Evolutionary conservation across 768 basidiomycete species (phyloP), one percentile per base, ranked within the genome.

Genomic region (Hericium coralloides): DNA sequence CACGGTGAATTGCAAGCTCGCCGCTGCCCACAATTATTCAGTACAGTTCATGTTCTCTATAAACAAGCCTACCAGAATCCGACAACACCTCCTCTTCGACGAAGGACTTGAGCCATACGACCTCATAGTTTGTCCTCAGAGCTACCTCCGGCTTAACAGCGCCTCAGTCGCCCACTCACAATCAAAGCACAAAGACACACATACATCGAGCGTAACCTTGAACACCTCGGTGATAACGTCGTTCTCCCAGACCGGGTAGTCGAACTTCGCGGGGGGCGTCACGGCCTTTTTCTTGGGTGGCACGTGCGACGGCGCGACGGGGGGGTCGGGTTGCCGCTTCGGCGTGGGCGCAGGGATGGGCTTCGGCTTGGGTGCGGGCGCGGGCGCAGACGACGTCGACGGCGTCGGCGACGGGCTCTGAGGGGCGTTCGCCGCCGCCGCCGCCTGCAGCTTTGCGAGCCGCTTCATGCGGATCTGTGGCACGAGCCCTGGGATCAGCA

Each of bases 401-500:
- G 69, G 62, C 12, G 76, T 65, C 12, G 79, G 66, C 9, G 79
- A 68, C 0, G 77, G 65, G 12, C 61, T 68, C 31, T 76, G 59
- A 10, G 55, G 38, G 2, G 38, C 36, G 51, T 62, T 63, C 23
- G 68, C 53, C 39, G 72, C 72, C 43, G 73, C 60, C 45, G 72
- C 63, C 39, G 66, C 74, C 65, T 89, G 87, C 8, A 98, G 78
- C 68, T 89, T 92, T 36, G 90, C 93, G 53, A 98, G 78, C 56
- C 95, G 84, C 72, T 95, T 95, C 69, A 92, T 74, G 61, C 93
- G 90, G 67, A 97, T 95, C 94, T 95, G 64, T 14, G 45, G 53
- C 36, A 58, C 25, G 26, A 18, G 43, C 20, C 20, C 18, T 50
- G 49, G 3, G 49, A 17, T 20, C 10, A 20, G 15, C 59, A 31